Conservation (phyloP, 2,329 filamentous ascomycete species). For the Cladosporium sp. region DNA sequence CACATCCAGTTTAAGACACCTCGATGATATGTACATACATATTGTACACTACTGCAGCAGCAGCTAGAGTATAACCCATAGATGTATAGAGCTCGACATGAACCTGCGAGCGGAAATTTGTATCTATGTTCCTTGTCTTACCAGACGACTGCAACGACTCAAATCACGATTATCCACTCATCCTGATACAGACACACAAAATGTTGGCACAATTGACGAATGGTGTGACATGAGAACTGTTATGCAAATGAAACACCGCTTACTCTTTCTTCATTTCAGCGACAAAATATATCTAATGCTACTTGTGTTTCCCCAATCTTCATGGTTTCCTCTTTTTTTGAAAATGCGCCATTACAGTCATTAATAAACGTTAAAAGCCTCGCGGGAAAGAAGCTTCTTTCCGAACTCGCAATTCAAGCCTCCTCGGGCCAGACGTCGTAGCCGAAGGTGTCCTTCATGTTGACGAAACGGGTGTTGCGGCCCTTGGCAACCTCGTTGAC, state of each 20-base stretch:
- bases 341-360: conserved; percentile 2
- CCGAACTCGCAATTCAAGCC: conserved; percentile 11
- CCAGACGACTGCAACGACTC: no score
- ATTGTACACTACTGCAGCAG: no score
- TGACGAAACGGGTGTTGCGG: conserved; percentile 67
- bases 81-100: no score
- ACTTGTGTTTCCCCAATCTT: background rate
- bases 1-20: no score
- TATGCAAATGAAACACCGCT: background rate
- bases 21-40: no score
- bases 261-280: background rate
- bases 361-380: conserved; percentile 7
- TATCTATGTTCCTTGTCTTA: no score
- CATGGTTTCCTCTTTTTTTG: background rate
- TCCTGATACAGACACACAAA: no score
- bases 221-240: no score
- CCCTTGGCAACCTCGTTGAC: conserved; percentile 62
- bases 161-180: no score
- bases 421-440: conserved; percentile 58
- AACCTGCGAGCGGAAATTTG: no score
- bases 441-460: conserved; percentile 78
- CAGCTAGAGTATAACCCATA: no score
- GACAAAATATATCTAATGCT: conserved; percentile 1
- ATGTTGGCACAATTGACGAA: no score
- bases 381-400: background rate